These are phyloP conservation scores for Saccharomycodes ludwigii DNA, from an alignment of 805 yeast genomes.

Conservation along the genomic window DNA sequence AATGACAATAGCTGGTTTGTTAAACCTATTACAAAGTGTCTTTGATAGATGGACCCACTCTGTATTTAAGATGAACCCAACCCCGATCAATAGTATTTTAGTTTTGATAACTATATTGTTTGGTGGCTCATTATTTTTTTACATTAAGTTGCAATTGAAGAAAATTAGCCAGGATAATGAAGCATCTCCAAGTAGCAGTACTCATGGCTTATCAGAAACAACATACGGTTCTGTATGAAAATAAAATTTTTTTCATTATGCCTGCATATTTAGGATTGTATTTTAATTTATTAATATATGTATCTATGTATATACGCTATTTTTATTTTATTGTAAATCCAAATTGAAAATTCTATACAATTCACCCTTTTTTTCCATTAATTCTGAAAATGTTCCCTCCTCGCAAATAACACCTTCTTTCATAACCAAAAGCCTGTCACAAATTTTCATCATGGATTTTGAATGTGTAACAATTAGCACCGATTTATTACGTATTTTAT, in stretches of 20 bases:
- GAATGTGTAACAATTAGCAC: conserved; percentile 67
- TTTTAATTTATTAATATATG: neutral
- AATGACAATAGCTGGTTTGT: conserved; percentile 71
- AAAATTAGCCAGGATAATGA: neutral
- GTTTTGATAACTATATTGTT: conserved; percentile 38
- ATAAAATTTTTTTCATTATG: neutral
- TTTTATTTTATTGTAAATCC: conserved; percentile 4
- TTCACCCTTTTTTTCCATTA: conserved; percentile 21
- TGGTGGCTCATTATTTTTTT: conserved; percentile 3
- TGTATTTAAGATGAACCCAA: conserved; percentile 59
- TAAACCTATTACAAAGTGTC: conserved; percentile 58
- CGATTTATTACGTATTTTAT: conserved; percentile 29
- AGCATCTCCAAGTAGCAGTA: neutral
- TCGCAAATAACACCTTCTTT: conserved; percentile 37
- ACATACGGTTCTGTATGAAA: conserved; percentile 4
- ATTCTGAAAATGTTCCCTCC: conserved; percentile 26
- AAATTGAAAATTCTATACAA: conserved; percentile 19
- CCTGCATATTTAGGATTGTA: too few relatives aligned
- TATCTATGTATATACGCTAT: neutral
- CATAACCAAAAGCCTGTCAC: conserved; percentile 39
- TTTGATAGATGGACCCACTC: conserved; percentile 64
- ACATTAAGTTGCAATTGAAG: conserved; percentile 2
- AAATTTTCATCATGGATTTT: conserved; percentile 46
- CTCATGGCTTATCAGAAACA: neutral
- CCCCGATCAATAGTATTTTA: conserved; percentile 56